Evolutionary conservation across 352 stramenopile genomes (phyloP).

Genomic region (Pythium utonaiense): DNA sequence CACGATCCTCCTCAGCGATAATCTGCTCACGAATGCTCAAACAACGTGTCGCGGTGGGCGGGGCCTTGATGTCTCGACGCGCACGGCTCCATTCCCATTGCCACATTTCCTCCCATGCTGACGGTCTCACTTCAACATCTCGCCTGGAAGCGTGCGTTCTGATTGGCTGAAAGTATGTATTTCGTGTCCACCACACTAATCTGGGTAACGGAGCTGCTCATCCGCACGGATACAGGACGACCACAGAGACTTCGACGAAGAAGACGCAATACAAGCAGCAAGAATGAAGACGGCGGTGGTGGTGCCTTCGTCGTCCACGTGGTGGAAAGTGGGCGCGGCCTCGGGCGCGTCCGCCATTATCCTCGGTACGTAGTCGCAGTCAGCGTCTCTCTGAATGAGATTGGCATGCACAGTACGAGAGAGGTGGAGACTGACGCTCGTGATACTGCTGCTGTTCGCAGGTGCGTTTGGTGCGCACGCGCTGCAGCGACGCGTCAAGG

Average conservation of each 20-base stretch:
- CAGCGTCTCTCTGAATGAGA: no score
- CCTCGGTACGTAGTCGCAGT: constrained; percentile 20
- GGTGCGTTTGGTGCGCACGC: constrained; percentile 78
- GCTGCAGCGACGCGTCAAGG: constrained; percentile 59
- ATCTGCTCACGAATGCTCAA: no score
- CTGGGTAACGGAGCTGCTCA: neutral
- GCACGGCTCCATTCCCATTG: neutral
- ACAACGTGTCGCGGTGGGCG: neutral
- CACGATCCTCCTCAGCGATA: no score
- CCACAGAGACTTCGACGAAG: neutral
- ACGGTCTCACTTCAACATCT: constrained; percentile 14
- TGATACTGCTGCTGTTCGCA: constrained; percentile 13
- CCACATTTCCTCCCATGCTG: no score
- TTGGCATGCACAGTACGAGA: no score
- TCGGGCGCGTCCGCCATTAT: constrained; percentile 54
- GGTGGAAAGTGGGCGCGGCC: constrained; percentile 76
- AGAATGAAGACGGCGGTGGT: constrained; percentile 60
- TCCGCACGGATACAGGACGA: neutral
- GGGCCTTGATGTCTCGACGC: neutral
- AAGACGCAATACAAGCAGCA: constrained; percentile 1
- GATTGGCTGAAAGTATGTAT: constrained; percentile 14
- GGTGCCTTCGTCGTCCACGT: constrained; percentile 55
- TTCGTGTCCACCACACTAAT: constrained; percentile 16
- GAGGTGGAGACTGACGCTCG: neutral
- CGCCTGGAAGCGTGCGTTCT: neutral